Evolutionary conservation across 805 yeast species (phyloP).

Genomic region (Lipomyces kockii): DNA sequence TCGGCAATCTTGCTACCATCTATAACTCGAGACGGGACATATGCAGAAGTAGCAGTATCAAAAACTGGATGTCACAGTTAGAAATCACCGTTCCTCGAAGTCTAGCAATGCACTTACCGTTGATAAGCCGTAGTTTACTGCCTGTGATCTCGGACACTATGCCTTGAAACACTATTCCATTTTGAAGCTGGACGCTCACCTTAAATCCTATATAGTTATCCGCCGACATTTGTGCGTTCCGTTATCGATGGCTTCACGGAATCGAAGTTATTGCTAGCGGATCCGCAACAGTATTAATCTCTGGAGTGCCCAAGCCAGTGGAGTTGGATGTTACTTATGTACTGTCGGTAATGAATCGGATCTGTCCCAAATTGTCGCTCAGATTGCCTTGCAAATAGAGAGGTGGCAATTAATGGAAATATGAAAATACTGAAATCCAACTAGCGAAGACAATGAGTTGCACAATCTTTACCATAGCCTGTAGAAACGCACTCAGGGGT

Average conservation of each 20-base stretch:
- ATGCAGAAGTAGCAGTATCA: constrained; percentile 19
- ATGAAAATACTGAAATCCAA: too few species aligned
- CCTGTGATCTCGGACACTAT: constrained; percentile 51
- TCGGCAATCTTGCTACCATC: constrained; percentile 30
- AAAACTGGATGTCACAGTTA: constrained; percentile 30
- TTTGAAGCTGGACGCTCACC: constrained; percentile 29
- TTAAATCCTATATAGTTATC: constrained; percentile 26
- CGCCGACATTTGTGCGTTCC: constrained; percentile 16
- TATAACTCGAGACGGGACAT: constrained; percentile 29
- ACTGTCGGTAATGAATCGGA: neutral
- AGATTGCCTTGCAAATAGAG: neutral
- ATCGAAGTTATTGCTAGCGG: neutral
- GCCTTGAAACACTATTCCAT: constrained; percentile 45
- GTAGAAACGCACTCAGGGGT: neutral
- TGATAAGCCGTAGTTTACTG: constrained; percentile 48
- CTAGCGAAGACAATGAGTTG: neutral
- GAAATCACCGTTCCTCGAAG: neutral
- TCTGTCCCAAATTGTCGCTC: neutral
- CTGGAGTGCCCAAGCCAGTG: neutral
- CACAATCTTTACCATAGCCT: neutral
- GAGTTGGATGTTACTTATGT: neutral
- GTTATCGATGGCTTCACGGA: neutral
- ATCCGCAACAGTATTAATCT: neutral
- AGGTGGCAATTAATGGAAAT: neutral
- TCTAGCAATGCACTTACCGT: constrained; percentile 43